Conservation (phyloP, 495 filamentous ascomycete genomes). For the Aspergillus olivimuriae region DNA sequence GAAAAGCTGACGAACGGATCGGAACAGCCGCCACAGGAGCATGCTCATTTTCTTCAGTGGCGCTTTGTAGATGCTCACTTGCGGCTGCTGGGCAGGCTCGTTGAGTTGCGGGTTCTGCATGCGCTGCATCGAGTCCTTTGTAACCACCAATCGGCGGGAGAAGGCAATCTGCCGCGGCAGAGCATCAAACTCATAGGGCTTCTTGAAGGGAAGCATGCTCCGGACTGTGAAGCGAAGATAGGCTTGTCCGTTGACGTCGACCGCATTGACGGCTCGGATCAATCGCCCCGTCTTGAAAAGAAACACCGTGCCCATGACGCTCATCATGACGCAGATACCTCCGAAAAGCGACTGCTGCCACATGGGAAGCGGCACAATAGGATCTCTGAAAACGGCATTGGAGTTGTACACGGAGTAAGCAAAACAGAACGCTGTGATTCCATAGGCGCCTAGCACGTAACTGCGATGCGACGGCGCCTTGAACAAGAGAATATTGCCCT, state of each 20-base stretch:
- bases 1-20: slow-evolving; percentile 36
- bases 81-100: slow-evolving; percentile 3
- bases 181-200: slow-evolving; percentile 33
- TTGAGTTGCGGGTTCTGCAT: slow-evolving; percentile 8
- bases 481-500: slow-evolving; percentile 48
- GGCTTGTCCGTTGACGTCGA: slow-evolving; percentile 24
- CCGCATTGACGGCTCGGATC: slow-evolving; percentile 30
- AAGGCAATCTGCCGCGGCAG: slow-evolving; percentile 33
- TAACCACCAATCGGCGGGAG: slow-evolving; percentile 27
- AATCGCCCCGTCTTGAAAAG: slow-evolving; percentile 29
- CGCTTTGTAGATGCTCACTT: slow-evolving; percentile 29
- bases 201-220: slow-evolving; percentile 37
- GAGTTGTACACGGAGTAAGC: slow-evolving; percentile 50
- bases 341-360: slow-evolving; percentile 36
- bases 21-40: slow-evolving; percentile 30
- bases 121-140: slow-evolving; percentile 17
- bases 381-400: slow-evolving; percentile 33
- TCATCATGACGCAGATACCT: slow-evolving; percentile 39
- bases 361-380: slow-evolving; percentile 23
- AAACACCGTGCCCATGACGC: slow-evolving; percentile 37
- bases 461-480: slow-evolving; percentile 53
- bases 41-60: slow-evolving; percentile 32
- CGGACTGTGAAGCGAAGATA: slow-evolving; percentile 32
- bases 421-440: slow-evolving; percentile 50
- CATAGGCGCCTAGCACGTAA: slow-evolving; percentile 52